phyloP scores from a whole-genome alignment of 192 early-diverging fungal genomes.

The Coemansia biformis region DNA sequence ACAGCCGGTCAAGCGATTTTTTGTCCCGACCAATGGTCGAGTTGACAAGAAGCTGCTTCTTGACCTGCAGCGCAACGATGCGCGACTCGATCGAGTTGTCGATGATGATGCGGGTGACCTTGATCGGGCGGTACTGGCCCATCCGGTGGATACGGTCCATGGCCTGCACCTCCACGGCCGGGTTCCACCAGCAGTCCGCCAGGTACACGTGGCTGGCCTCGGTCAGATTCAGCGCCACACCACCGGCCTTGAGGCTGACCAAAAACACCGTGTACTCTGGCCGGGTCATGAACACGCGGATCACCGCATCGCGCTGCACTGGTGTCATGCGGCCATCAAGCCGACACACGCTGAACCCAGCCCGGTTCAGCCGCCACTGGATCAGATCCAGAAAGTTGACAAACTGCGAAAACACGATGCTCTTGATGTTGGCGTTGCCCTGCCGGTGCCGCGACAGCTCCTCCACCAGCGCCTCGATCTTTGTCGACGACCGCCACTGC shows the following conservation, averaged over 20 bases:
- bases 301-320: constrained; percentile 63
- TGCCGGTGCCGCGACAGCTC: constrained; percentile 69
- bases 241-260: constrained; percentile 86
- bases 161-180: constrained; percentile 66
- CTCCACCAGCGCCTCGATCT: constrained; percentile 91
- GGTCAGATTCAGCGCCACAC: constrained; percentile 87
- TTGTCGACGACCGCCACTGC: constrained; percentile 84
- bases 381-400: constrained; percentile 84
- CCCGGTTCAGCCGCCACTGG: constrained; percentile 82
- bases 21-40: constrained; percentile 82
- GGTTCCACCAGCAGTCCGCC: constrained; percentile 64
- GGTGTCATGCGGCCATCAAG: constrained; percentile 89
- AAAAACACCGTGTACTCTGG: constrained; percentile 83
- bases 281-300: constrained; percentile 69
- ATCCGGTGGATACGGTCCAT: constrained; percentile 94
- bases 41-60: constrained; percentile 85
- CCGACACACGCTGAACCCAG: constrained; percentile 68
- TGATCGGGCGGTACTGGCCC: constrained; percentile 86
- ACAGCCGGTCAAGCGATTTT: constrained; percentile 65
- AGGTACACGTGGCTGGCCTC: constrained; percentile 82
- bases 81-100: constrained; percentile 89
- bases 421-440: constrained; percentile 73
- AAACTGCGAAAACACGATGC: constrained; percentile 79
- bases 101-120: constrained; percentile 82
- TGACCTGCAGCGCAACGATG: constrained; percentile 88